Percentiles rank a stretch among this genome's conserved stretches.
Conservation (phyloP, 2,329 filamentous ascomycete genomes). For the Magnaporthales sp. region DNA sequence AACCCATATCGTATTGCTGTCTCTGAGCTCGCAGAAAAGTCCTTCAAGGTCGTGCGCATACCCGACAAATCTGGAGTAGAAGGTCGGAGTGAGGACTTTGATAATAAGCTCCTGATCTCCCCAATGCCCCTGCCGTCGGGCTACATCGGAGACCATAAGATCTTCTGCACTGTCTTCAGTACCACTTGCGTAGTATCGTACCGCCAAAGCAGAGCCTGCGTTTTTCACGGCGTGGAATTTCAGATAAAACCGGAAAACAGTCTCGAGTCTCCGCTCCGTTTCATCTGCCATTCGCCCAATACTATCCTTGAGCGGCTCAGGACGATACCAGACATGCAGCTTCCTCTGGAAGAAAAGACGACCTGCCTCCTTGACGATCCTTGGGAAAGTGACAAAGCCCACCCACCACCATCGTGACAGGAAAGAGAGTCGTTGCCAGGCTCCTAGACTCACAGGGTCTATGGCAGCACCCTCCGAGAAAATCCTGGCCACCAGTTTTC, state of each 20-base stretch:
- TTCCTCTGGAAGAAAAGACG: constrained; percentile 45
- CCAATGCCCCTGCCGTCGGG: constrained; percentile 9
- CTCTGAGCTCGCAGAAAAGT: constrained; percentile 49
- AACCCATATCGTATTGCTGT: constrained; percentile 49
- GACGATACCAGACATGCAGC: constrained; percentile 56
- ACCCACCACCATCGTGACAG: constrained; percentile 57
- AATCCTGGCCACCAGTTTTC: constrained; percentile 54
- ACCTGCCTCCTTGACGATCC: constrained; percentile 53
- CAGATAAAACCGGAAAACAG: constrained; percentile 38
- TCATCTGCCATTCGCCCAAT: constrained; percentile 43
- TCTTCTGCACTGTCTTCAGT: constrained; percentile 27
- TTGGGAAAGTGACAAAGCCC: constrained; percentile 55
- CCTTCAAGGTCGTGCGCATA: constrained; percentile 55
- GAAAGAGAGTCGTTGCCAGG: constrained; percentile 34
- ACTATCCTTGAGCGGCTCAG: constrained; percentile 50
- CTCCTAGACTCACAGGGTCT: constrained; percentile 38
- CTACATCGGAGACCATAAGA: constrained; percentile 25
- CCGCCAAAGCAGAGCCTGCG: constrained; percentile 30
- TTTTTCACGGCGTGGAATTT: constrained; percentile 35
- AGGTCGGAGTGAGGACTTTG: constrained; percentile 52
- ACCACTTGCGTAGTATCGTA: constrained; percentile 48
- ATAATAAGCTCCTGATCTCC: constrained; percentile 37
- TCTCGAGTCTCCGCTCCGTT: constrained; percentile 38
- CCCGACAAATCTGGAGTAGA: constrained; percentile 57
- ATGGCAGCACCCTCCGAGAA: constrained; percentile 41